Percentiles rank a stretch among this genome's conserved stretches.
Conservation (phyloP, 495 filamentous ascomycete genomes). For the Podospora anserina region DNA sequence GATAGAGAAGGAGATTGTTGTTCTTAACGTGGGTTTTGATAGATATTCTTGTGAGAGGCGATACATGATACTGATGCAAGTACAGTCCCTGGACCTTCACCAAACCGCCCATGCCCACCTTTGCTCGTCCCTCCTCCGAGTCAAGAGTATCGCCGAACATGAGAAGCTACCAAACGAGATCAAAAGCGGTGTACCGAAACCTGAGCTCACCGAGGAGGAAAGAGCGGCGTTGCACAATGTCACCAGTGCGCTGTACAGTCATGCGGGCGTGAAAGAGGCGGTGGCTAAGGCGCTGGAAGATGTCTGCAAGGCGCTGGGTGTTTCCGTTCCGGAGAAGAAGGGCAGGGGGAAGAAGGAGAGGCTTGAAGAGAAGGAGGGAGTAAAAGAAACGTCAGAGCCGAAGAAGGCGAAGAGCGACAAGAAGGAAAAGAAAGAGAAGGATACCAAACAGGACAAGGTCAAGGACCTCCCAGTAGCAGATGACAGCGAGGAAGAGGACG, state of each 20-base stretch:
- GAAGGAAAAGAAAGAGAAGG: slow-evolving; percentile 18
- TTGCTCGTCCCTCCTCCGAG: slow-evolving; percentile 68
- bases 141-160: slow-evolving; percentile 61
- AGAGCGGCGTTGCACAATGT: slow-evolving; percentile 63
- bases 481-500: slow-evolving; percentile 10
- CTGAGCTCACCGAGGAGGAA: slow-evolving; percentile 48
- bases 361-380: slow-evolving; percentile 11
- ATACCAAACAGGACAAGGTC: slow-evolving; percentile 19
- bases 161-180: slow-evolving; percentile 49
- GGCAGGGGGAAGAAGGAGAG: slow-evolving; percentile 25
- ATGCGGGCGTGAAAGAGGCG: slow-evolving; percentile 66
- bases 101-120: slow-evolving; percentile 66
- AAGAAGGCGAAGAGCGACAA: slow-evolving; percentile 24
- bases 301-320: slow-evolving; percentile 58
- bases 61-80: background rate
- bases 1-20: slow-evolving; percentile 68
- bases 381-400: slow-evolving; percentile 8
- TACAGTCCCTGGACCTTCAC: slow-evolving; percentile 57
- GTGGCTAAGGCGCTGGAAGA: slow-evolving; percentile 59
- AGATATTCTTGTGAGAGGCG: slow-evolving; percentile 5
- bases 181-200: slow-evolving; percentile 46
- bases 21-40: slow-evolving; percentile 61
- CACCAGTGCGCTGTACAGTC: slow-evolving; percentile 73
- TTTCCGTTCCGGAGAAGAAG: slow-evolving; percentile 50
- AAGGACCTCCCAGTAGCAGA: slow-evolving; percentile 2